phyloP scores from a whole-genome alignment of 2,329 filamentous ascomycete species.

The Mycosphaerella sp. region DNA sequence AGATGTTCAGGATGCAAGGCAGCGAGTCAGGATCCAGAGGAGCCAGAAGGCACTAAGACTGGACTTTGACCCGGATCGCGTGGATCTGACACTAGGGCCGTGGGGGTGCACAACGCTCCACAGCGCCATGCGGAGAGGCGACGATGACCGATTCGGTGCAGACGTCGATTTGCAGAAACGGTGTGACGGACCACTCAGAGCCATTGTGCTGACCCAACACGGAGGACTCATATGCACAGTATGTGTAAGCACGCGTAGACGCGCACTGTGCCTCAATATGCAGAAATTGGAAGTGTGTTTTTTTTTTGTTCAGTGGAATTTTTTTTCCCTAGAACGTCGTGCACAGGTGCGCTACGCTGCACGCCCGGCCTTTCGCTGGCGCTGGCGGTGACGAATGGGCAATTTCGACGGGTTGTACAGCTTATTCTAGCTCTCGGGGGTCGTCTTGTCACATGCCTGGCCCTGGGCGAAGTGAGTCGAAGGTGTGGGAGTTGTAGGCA shows the following conservation, averaged over 20 bases:
- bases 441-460: constrained; percentile 7
- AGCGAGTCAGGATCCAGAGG: neutral
- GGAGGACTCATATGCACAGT: neutral
- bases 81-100: neutral
- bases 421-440: constrained; percentile 4
- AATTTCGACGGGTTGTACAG: constrained; percentile 6
- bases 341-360: too few species aligned
- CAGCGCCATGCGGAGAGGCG: neutral
- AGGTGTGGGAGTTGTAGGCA: too few species aligned
- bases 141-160: neutral
- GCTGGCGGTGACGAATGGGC: neutral
- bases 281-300: neutral
- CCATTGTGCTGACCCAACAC: constrained; percentile 5
- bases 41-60: neutral
- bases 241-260: constrained; percentile 2
- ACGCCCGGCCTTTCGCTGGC: neutral
- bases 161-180: constrained; percentile 2
- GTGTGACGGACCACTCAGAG: constrained; percentile 9
- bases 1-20: neutral
- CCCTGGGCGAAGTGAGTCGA: neutral
- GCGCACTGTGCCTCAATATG: neutral
- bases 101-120: neutral
- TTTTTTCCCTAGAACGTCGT: too few species aligned
- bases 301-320: too few species aligned
- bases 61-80: neutral